Evolutionary conservation across 805 yeast genomes (phyloP), one percentile per base, ranked within the genome.

Genomic region (Kluyveromyces dobzhanskii): DNA sequence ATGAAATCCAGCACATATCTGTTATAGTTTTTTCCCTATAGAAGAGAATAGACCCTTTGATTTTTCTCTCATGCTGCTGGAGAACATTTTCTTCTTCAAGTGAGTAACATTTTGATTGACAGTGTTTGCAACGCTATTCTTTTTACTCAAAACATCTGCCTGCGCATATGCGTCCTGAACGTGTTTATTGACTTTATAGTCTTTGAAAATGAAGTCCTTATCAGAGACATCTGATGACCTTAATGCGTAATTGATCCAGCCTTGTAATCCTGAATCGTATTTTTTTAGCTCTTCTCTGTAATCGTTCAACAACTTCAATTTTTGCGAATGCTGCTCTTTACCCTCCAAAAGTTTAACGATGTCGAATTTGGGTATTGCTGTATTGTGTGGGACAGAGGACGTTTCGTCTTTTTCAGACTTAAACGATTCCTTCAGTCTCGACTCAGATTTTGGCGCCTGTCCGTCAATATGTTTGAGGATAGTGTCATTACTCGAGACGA

Each of bases 101-200:
- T 74, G 70, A 40, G 70, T 62, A 38, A 76, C 76, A 45, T 66
- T 70, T 48, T 74, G 61, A 14, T 66, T 64, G 34, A 66, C 63
- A 5, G 66, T 64, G 27, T 65, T 66, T 35, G 59, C 54, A 27
- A 65, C 66, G 3, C 65, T 56, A 38, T 67, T 64, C 42, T 53
- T 62, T 43, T 51, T 51, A 28, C 61, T 54, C 36, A 56, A 46
- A 10, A 60, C 75, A 5, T 74, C 66, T 1, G 84, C 82, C 49
- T 78, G 77, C 28, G 75, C 77, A 54, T 78, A 80, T 1, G 85
- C 86, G 39, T 71, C 75, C 23, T 72, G 64, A 2, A 81, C 87
- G 44, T 77, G 71, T 61, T 59, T 50, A 48, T 65, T 53, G 46
- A 69, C 57, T 64, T 65, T 47, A 68, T 63, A 57, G 53, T 76